A percentile compares a stretch with the other conserved stretches of the same genome.
Conservation (phyloP, 2,329 filamentous ascomycete genomes). For the Trichoderma polysporum region DNA sequence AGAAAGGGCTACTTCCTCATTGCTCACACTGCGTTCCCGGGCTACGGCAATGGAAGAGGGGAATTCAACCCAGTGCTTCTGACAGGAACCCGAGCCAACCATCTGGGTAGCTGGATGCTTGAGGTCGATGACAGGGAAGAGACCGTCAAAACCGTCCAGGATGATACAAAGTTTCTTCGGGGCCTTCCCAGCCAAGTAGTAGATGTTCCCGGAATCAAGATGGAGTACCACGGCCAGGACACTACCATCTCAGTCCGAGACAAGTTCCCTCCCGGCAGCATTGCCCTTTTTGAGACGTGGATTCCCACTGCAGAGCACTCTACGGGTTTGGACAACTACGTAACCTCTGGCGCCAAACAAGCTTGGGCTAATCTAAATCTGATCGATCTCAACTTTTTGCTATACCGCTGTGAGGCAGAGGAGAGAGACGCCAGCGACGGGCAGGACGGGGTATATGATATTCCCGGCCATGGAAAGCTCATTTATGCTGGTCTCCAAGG, state of each 20-base stretch:
- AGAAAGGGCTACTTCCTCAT: slow-evolving; percentile 94
- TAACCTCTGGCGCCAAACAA: slow-evolving; percentile 75
- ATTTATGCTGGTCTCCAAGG: slow-evolving; percentile 97
- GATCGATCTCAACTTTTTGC: slow-evolving; percentile 83
- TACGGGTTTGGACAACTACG: slow-evolving; percentile 78
- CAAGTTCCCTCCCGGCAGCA: slow-evolving; percentile 87
- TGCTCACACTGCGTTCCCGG: slow-evolving; percentile 92
- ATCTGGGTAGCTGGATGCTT: slow-evolving; percentile 87
- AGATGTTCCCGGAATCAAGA: slow-evolving; percentile 69
- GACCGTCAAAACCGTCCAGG: slow-evolving; percentile 61
- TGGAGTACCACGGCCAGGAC: slow-evolving; percentile 70
- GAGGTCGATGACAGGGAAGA: slow-evolving; percentile 80
- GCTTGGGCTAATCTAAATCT: slow-evolving; percentile 76
- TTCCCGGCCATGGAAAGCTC: slow-evolving; percentile 79
- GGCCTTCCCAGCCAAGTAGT: slow-evolving; percentile 83
- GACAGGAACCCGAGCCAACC: slow-evolving; percentile 77
- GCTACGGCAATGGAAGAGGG: slow-evolving; percentile 81
- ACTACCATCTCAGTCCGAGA: slow-evolving; percentile 79
- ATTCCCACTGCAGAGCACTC: slow-evolving; percentile 85
- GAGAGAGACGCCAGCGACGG: slow-evolving; percentile 76
- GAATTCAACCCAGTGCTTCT: slow-evolving; percentile 77
- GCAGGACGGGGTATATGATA: slow-evolving; percentile 81
- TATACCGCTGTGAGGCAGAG: slow-evolving; percentile 91
- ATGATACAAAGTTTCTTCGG: slow-evolving; percentile 69
- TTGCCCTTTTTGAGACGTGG: slow-evolving; percentile 94